Base-by-base conservation (phyloP, 345 rosid species). In the Pistacia integerrima region DNA sequence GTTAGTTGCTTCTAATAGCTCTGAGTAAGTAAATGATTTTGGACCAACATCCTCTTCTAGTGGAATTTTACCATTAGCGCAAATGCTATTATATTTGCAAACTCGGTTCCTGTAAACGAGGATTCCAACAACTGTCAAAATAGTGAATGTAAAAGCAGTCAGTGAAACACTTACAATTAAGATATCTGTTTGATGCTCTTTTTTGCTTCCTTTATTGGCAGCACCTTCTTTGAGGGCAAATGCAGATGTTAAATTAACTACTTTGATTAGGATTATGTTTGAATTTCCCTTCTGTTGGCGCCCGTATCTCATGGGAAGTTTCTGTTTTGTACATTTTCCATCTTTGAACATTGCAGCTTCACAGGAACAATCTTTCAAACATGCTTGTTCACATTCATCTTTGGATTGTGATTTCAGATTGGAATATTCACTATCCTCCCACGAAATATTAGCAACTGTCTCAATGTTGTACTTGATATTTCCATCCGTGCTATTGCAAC, bases 51-150 rank as follows among this genome's bases (percentile, higher is more conserved):
- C 61, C 11, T 57, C 61, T 18, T 57, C 11, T 41, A 36, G 5
- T 35, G 76, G 56, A 73, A 62, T 55, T 70, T 69, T 3, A 56
- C 49, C 20, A 22, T 70, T 57, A 3, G 14, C 0, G 77, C 52
- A 2, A 76, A 61, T 58, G 64, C 73, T 25, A 52, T 12, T 0
- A 41, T 76, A 79, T 14, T 44, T 69, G 8, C 25, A 46, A 49
- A 77, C 73, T 8, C 78, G 78, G 49, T 56, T 20, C 20, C 51
- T 57, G 59, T 79, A 82, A 22, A 75, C 25, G 2, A 57, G 28
- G 8, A 57, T 3, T 18, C 61, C 61, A 57, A 14, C 14, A n/a
- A 57, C 7, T 8, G 11, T n/a, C 8, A 57, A 6, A 20, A 6
- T 5, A 57, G 28, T 20, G 28, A 18, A n/a, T 57, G 61, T 8